A percentile compares a stretch with the other conserved stretches of the same genome.
These are phyloP conservation scores for Ogataea pini DNA, from an alignment of 805 yeast genomes.

Conservation along the genomic window DNA sequence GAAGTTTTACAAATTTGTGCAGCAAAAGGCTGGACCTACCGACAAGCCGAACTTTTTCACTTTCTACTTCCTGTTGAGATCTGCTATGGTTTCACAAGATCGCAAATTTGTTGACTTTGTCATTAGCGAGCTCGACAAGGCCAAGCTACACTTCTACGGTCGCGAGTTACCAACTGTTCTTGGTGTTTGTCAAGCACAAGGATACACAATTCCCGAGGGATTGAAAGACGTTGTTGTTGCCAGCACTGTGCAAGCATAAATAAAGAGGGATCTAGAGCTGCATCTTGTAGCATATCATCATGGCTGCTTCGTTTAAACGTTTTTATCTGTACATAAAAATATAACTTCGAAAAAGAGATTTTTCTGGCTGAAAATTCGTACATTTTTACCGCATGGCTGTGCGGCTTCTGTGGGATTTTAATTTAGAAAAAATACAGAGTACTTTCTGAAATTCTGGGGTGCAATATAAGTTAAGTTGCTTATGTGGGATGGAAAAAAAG, in stretches of 20 bases:
- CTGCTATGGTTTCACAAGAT: constrained; percentile 39
- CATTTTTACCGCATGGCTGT: not conserved
- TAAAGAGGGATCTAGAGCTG: not conserved
- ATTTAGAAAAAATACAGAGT: not conserved
- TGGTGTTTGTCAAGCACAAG: constrained; percentile 19
- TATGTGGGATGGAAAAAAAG: not conserved
- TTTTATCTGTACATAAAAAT: constrained; percentile 1
- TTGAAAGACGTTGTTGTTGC: constrained; percentile 7
- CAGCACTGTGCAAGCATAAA: not conserved
- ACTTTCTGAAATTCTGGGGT: not conserved
- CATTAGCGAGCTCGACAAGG: constrained; percentile 40
- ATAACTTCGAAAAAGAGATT: not conserved
- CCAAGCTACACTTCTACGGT: constrained; percentile 39
- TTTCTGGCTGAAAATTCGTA: not conserved
- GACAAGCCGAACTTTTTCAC: constrained; percentile 51
- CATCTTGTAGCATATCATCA: not conserved
- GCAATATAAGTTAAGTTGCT: not conserved
- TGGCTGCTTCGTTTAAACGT: not conserved
- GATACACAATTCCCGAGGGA: constrained; percentile 24
- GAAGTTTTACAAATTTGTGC: constrained; percentile 40
- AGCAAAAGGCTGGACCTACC: constrained; percentile 22
- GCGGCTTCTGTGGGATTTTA: not conserved
- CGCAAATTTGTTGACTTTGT: constrained; percentile 36
- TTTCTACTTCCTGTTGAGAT: constrained; percentile 46
- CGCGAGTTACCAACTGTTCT: constrained; percentile 41